Evolutionary conservation across 129 eudicot genomes (phyloP), one percentile per base, ranked within the genome.

Genomic region (Sambucus nigra): DNA sequence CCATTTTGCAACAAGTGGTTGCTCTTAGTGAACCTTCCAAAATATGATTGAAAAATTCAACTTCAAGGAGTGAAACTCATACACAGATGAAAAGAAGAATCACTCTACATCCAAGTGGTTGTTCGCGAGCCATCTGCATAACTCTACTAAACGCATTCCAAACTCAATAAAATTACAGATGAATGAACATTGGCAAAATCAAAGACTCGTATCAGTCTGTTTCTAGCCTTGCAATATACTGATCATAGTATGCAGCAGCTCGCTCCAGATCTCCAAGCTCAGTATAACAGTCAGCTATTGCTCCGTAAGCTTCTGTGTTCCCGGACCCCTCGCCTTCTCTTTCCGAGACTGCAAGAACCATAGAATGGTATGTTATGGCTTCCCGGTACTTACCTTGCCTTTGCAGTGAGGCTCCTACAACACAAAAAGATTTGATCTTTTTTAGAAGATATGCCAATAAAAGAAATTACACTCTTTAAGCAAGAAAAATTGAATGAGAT

Each of bases 271-370:
- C 96, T 31, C 99, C 99, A 51, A 86, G 71, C 58, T 92, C 99
- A 10, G 99, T 92, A 57, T 92, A 92, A 67, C 99, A 92, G 69
- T 92, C 99, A 40, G 99, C 99, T 61, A 92, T 92, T 26, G 99
- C 99, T 57, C 99, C 99, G 48, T 55, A 86, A 7, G 99, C 99
- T 73, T 86, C 99, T 17, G 96, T 77, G 69, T 77, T 92, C 45
- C 99, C 99, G 3, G 96, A 86, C 21, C 83, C 83, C 53, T 92
- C 99, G 27, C 81, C 86, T 65, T 72, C 87, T 71, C 87, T 68
- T 69, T 77, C 81, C 4, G 99, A 92, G 20, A 82, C 65, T n/a
- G 78, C 76, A 19, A 92, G 76, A 61, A 92, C 99, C 87, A 80
- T 74, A 0, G 77, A 62, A 68, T 92, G 99, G 67, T 86, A 86